Evolutionary conservation across 2,329 filamentous ascomycete species (phyloP).

Genomic region (Orbilia blumenaviensis): DNA sequence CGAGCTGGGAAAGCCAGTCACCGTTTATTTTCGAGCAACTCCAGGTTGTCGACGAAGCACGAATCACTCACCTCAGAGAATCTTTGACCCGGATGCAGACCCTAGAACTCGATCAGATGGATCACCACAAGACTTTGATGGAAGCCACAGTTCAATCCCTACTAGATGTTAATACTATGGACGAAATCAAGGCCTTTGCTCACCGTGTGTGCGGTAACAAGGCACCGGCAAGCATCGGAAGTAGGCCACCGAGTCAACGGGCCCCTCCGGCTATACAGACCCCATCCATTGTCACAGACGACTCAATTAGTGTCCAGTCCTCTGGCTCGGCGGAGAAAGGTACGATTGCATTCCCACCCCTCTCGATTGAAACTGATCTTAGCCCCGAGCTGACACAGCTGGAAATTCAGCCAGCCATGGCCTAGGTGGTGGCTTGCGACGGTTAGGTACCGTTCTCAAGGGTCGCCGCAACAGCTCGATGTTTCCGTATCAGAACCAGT

Average conservation of each 20-base stretch:
- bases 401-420: constrained; percentile 15
- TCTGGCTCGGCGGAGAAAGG: constrained; percentile 61
- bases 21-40: constrained; percentile 94
- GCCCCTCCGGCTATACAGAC: constrained; percentile 60
- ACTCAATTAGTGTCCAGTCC: constrained; percentile 68
- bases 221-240: constrained; percentile 59
- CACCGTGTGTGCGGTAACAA: constrained; percentile 59
- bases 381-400: not conserved
- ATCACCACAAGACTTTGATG: constrained; percentile 76
- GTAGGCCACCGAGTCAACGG: constrained; percentile 59
- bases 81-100: constrained; percentile 92
- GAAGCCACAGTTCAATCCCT: constrained; percentile 83
- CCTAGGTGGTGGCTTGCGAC: constrained; percentile 56
- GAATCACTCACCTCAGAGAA: constrained; percentile 89
- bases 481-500: constrained; percentile 55
- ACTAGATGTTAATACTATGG: constrained; percentile 84
- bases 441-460: constrained; percentile 59
- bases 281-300: constrained; percentile 63
- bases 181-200: constrained; percentile 82
- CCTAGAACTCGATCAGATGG: constrained; percentile 86
- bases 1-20: constrained; percentile 92
- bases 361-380: not conserved
- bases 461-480: constrained; percentile 57
- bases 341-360: constrained; percentile 6
- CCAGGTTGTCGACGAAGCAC: constrained; percentile 87